These are phyloP conservation scores for Oxyria digyna DNA, from an alignment of 148 eudicot genomes.

Conservation along the genomic window DNA sequence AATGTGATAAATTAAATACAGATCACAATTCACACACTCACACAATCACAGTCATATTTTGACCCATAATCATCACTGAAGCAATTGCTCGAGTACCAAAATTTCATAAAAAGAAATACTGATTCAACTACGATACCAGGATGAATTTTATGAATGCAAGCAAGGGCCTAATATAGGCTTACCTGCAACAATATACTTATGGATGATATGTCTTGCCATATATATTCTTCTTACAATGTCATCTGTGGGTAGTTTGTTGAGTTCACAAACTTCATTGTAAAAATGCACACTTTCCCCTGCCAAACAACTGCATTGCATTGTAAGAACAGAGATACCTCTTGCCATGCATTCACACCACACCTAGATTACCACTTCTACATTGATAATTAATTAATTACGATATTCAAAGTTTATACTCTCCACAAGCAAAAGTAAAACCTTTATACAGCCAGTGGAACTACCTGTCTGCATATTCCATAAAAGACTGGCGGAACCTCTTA, in stretches of 20 bases:
- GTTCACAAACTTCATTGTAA: conserved; percentile 73
- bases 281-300: conserved; percentile 92
- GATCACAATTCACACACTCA: not conserved
- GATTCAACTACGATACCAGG: not conserved
- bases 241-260: conserved; percentile 43
- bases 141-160: not conserved
- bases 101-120: not conserved
- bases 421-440: not conserved
- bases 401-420: not conserved
- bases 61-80: not conserved
- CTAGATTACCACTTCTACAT: not conserved
- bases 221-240: conserved; percentile 72
- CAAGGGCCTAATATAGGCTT: not conserved
- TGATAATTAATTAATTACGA: not conserved
- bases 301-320: conserved; percentile 53
- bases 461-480: conserved; percentile 89
- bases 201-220: conserved; percentile 80
- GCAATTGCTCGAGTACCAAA: not conserved
- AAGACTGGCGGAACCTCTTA: conserved; percentile 64
- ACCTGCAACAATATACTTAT: conserved; percentile 71
- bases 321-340: conserved; percentile 4
- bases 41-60: too few species aligned
- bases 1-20: not conserved
- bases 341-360: not conserved
- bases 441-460: conserved; percentile 8